These are phyloP conservation scores for Diplodia intermedia DNA, from an alignment of 2,329 filamentous ascomycete genomes.

Conservation along the genomic window DNA sequence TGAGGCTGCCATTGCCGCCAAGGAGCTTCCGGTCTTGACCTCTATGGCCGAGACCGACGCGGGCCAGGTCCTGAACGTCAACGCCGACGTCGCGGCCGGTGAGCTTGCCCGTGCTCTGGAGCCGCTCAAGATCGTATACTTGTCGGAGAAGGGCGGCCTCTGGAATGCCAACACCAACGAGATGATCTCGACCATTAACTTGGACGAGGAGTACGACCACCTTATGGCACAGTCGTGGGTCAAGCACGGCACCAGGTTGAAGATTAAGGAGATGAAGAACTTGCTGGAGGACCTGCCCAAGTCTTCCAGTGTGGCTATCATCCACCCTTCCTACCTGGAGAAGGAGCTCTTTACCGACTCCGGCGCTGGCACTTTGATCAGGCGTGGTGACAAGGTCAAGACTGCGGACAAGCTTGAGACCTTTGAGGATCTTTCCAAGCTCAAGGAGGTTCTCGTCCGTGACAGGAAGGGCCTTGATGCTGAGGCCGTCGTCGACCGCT, in stretches of 20 bases:
- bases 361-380: conserved; percentile 90
- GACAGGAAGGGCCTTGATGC: conserved; percentile 84
- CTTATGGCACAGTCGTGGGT: conserved; percentile 96
- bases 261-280: conserved; percentile 98
- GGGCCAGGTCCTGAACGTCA: conserved; percentile 94
- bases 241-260: conserved; percentile 89
- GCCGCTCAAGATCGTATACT: conserved; percentile 95
- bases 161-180: conserved; percentile 92
- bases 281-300: conserved; percentile 86
- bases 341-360: conserved; percentile 97
- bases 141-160: conserved; percentile 96
- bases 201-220: conserved; percentile 93
- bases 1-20: conserved; percentile 84
- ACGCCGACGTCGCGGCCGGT: conserved; percentile 94
- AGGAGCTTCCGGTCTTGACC: conserved; percentile 89
- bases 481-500: conserved; percentile 82
- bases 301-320: conserved; percentile 95
- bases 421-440: conserved; percentile 75
- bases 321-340: conserved; percentile 93
- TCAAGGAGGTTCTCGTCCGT: conserved; percentile 82
- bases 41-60: conserved; percentile 95
- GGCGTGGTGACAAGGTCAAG: conserved; percentile 87
- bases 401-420: conserved; percentile 74
- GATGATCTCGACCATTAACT: conserved; percentile 96
- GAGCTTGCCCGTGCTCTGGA: conserved; percentile 88